phyloP scores from a whole-genome alignment of 2,329 filamentous ascomycete species.

The Colletotrichum liriopes region DNA sequence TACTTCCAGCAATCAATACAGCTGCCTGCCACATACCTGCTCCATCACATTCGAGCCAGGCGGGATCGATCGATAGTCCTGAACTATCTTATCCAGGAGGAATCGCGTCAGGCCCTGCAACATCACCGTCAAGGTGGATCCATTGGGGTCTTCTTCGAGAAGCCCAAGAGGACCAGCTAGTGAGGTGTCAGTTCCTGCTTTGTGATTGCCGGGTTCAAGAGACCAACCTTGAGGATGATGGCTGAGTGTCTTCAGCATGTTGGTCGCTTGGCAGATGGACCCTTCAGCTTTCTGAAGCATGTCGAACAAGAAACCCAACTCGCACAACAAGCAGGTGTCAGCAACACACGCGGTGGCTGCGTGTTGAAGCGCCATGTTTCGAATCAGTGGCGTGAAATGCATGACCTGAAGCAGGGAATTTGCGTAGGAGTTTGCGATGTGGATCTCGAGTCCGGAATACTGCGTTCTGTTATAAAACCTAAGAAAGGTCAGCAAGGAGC shows the following conservation, averaged over 20 bases:
- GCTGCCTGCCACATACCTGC: constrained; percentile 63
- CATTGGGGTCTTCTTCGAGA: constrained; percentile 86
- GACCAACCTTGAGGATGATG: constrained; percentile 80
- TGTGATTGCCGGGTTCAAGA: not conserved
- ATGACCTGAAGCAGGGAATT: constrained; percentile 93
- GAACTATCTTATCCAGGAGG: constrained; percentile 83
- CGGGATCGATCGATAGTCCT: constrained; percentile 81
- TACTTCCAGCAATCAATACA: constrained; percentile 8
- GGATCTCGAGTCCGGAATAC: constrained; percentile 94
- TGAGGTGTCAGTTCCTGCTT: constrained; percentile 44
- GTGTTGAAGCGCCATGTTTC: constrained; percentile 91
- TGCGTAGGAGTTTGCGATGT: constrained; percentile 96
- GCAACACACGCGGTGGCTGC: constrained; percentile 87
- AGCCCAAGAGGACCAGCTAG: constrained; percentile 81
- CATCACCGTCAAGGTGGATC: constrained; percentile 82
- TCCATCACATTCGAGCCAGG: constrained; percentile 78
- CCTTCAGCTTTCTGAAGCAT: constrained; percentile 98
- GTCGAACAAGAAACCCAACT: constrained; percentile 95
- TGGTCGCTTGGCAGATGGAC: constrained; percentile 95
- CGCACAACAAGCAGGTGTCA: constrained; percentile 90
- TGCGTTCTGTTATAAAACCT: constrained; percentile 95
- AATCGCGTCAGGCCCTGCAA: constrained; percentile 91
- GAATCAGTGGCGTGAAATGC: constrained; percentile 89
- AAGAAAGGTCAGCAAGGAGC: constrained; percentile 43
- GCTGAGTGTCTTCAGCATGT: constrained; percentile 91